Conservation (phyloP, 163 green algal genomes). For the Picocystis sp. region DNA sequence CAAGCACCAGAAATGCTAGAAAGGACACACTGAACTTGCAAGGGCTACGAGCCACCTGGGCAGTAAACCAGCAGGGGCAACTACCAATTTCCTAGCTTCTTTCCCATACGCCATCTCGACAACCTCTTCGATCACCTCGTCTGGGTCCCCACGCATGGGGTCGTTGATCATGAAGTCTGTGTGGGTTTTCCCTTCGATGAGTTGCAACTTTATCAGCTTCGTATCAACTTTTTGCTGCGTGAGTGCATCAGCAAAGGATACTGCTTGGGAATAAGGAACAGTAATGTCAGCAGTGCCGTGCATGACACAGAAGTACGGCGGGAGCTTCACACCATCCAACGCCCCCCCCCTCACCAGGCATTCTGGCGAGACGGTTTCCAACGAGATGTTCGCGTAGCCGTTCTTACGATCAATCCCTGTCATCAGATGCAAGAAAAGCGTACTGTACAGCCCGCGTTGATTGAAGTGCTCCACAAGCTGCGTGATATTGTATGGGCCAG, state of each 20-base stretch:
- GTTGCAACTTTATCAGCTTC: constrained; percentile 13
- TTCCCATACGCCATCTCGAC: constrained; percentile 19
- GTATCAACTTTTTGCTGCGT: constrained; percentile 11
- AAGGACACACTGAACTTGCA: constrained; percentile 41
- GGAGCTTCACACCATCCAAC: constrained; percentile 1
- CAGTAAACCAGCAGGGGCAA: constrained; percentile 30
- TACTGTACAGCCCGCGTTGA: constrained; percentile 48
- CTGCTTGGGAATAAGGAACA: constrained; percentile 32
- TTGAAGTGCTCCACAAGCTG: constrained; percentile 66
- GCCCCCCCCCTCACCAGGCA: constrained; percentile 15
- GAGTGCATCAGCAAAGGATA: constrained; percentile 38
- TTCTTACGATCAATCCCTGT: constrained; percentile 3
- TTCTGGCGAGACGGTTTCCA: constrained; percentile 32
- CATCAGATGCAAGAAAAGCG: constrained; percentile 18
- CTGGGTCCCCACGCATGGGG: constrained; percentile 44
- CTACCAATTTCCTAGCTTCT: constrained; percentile 7
- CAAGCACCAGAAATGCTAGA: constrained; percentile 17
- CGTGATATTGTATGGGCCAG: constrained; percentile 49
- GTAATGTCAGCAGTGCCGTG: constrained; percentile 62
- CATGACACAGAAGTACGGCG: constrained; percentile 55
- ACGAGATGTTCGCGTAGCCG: background rate
- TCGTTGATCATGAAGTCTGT: constrained; percentile 72
- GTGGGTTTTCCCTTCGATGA: constrained; percentile 73
- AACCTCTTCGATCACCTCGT: constrained; percentile 62
- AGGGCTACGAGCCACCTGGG: constrained; percentile 33